Evolutionary conservation across 1,139 yeast genomes (phyloP), one percentile per base, ranked within the genome.

Genomic region (Taphrina sp.): DNA sequence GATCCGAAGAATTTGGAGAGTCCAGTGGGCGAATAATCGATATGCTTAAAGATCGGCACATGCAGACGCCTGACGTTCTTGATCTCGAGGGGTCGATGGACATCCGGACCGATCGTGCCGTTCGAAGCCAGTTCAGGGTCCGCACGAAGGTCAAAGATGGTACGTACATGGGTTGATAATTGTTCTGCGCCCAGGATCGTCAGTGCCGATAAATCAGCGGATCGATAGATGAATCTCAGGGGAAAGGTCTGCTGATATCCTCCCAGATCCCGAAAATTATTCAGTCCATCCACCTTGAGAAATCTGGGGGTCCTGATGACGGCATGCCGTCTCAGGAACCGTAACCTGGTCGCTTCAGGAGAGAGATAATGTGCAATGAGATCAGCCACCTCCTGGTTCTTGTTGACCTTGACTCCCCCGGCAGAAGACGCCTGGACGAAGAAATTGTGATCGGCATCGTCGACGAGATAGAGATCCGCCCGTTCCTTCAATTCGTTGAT

Each of bases 381-480:
- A 1, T 79, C 77, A 0, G 75, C 76, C 1, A 85, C 90, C 22
- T 72, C 67, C 44, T 69, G 74, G 63, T 81, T 82, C 67, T 78
- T 85, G 64, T 85, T 84, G 17, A 43, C 22, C 5, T 61, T 57
- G n/a, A 20, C 26, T 23, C 31, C 17, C 12, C 22, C 14, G 10
- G 49, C 23, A 2, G 74, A 74, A 26, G 71, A 70, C 7, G 45
- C 46, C 19, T 29, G 2, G 65, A 65, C 92, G 65, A 76, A 83
- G 65, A 78, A 89, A 65, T 86, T 85, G 68, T 90, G 96, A 66
- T 88, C 92, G 0, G 95, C 95, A 44, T 74, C 74, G 0, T 79
- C 77, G 8, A 90, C 72, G 20, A 87, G 68, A 41, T 75, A 74
- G 57, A 88, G 71, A 8, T 75, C 71, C 64, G 85, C 92, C 22